These are phyloP conservation scores for Penicillium crystallinum DNA, from an alignment of 495 filamentous ascomycete genomes.

Conservation along the genomic window DNA sequence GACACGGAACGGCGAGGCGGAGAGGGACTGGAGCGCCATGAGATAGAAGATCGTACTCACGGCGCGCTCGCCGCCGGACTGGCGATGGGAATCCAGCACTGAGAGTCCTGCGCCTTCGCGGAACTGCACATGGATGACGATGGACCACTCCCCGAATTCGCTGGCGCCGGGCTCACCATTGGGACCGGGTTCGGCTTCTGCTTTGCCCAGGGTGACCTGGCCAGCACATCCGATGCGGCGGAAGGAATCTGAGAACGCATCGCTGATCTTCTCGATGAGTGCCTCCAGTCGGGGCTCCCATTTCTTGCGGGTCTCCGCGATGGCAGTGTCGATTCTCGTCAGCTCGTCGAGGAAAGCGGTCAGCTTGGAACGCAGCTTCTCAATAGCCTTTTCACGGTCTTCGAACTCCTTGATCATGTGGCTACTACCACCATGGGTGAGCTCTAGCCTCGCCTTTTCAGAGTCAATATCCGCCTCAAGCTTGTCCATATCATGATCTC, in stretches of 20 bases:
- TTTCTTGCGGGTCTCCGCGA: conserved; percentile 48
- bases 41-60: conserved; percentile 99
- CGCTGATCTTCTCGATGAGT: conserved; percentile 74
- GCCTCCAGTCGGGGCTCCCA: conserved; percentile 87
- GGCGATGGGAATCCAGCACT: conserved; percentile 80
- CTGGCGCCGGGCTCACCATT: conserved; percentile 55
- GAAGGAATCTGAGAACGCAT: conserved; percentile 86
- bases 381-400: conserved; percentile 5
- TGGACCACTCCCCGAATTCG: conserved; percentile 86
- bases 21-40: conserved; percentile 93
- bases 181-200: conserved; percentile 32
- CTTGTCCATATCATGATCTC: conserved; percentile 51
- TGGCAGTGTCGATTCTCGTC: conserved; percentile 48
- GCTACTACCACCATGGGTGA: conserved; percentile 75
- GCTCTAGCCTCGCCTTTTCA: conserved; percentile 65
- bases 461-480: conserved; percentile 71
- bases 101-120: conserved; percentile 80
- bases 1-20: conserved; percentile 95
- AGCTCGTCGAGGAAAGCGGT: conserved; percentile 41
- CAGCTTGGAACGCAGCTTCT: conserved; percentile 45
- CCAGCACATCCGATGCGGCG: conserved; percentile 93
- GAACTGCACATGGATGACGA: conserved; percentile 93
- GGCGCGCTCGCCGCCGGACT: conserved; percentile 93
- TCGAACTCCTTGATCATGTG: conserved; percentile 67
- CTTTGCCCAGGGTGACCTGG: conserved; percentile 65